A percentile compares a stretch with the other conserved stretches of the same genome.
phyloP scores from a whole-genome alignment of 2,329 filamentous ascomycete species.

The Cladobotryum mycophilum region DNA sequence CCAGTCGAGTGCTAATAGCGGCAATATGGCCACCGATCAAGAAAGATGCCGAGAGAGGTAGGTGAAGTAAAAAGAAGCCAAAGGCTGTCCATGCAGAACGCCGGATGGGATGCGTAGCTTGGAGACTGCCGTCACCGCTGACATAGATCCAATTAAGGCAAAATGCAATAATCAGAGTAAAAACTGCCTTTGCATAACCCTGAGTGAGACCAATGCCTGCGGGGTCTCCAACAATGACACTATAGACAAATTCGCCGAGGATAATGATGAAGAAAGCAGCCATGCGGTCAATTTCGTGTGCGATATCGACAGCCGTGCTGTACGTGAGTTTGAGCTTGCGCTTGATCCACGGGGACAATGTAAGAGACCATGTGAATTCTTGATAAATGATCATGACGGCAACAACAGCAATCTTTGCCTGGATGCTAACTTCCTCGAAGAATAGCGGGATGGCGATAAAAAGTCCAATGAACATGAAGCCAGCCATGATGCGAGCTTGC shows the following conservation, averaged over 20 bases:
- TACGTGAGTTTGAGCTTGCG: constrained; percentile 35
- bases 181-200: constrained; percentile 39
- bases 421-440: constrained; percentile 33
- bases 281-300: constrained; percentile 44
- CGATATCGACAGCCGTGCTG: constrained; percentile 43
- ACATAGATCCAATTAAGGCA: constrained; percentile 46
- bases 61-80: constrained; percentile 37
- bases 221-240: constrained; percentile 41
- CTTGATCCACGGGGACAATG: constrained; percentile 39
- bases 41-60: constrained; percentile 39
- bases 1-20: constrained; percentile 32
- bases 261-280: constrained; percentile 47
- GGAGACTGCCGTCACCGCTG: constrained; percentile 39
- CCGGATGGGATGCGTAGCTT: constrained; percentile 38
- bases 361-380: constrained; percentile 38
- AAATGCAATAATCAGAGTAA: constrained; percentile 43
- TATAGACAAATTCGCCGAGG: constrained; percentile 44
- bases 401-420: constrained; percentile 36
- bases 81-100: constrained; percentile 39
- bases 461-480: constrained; percentile 35
- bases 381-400: constrained; percentile 37
- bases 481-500: constrained; percentile 39
- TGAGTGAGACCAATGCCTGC: constrained; percentile 39
- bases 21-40: constrained; percentile 42
- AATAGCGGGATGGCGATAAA: constrained; percentile 39